Evolutionary conservation across 805 yeast species (phyloP).

Genomic region (Saccharomycopsis olivae): DNA sequence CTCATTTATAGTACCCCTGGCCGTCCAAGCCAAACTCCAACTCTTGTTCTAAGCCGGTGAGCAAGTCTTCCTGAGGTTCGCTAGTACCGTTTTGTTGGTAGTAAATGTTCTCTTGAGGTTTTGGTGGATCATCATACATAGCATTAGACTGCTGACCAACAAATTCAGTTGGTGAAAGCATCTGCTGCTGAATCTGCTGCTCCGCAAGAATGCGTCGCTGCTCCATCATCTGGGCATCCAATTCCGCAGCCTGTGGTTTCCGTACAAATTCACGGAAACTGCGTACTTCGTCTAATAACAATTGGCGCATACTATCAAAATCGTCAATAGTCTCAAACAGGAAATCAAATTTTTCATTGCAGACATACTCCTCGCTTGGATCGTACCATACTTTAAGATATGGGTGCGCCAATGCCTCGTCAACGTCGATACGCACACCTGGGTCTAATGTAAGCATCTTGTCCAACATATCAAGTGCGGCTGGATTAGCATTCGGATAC

Average conservation of each 20-base stretch:
- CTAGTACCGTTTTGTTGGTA: conserved; percentile 19
- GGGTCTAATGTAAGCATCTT: conserved; percentile 86
- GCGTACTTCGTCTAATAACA: conserved; percentile 73
- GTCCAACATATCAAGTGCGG: conserved; percentile 72
- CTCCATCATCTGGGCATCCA: conserved; percentile 20
- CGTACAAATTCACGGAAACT: conserved; percentile 74
- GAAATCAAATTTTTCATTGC: conserved; percentile 75
- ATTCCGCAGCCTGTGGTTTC: conserved; percentile 23
- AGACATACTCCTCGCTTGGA: conserved; percentile 82
- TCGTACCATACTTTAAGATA: conserved; percentile 87
- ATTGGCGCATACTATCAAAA: conserved; percentile 57
- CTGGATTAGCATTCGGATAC: conserved; percentile 80
- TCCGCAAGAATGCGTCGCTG: conserved; percentile 23
- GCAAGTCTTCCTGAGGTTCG: conserved; percentile 19
- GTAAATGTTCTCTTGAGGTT: conserved; percentile 43
- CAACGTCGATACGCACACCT: conserved; percentile 69
- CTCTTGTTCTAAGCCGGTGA: conserved; percentile 49
- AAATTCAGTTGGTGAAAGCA: conserved; percentile 20
- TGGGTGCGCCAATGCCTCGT: conserved; percentile 82
- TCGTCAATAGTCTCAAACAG: conserved; percentile 80
- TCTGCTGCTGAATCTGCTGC: conserved; percentile 22
- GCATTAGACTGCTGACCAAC: conserved; percentile 12
- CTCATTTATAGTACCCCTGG: conserved; percentile 8
- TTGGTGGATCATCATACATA: conserved; percentile 36
- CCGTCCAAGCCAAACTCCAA: conserved; percentile 61